Conservation (phyloP, 2,329 filamentous ascomycete genomes). For the Emergomyces pasteurianus region DNA sequence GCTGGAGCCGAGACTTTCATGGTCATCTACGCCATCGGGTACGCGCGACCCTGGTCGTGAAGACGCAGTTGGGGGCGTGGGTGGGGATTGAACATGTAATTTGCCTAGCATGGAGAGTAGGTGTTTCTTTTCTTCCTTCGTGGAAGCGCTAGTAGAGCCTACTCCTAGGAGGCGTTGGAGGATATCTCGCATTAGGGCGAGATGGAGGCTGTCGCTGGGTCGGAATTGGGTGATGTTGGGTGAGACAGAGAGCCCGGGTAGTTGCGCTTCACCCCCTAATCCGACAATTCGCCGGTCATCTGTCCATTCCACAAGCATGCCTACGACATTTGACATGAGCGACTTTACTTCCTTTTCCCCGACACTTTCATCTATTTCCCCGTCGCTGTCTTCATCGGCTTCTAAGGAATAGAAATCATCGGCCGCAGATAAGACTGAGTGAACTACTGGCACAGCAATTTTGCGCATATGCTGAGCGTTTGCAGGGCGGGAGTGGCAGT, state of each 20-base stretch:
- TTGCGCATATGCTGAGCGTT: conserved; percentile 73
- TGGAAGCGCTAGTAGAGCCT: conserved; percentile 23
- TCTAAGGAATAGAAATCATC: conserved; percentile 59
- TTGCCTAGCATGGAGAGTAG: conserved; percentile 69
- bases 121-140: conserved; percentile 71
- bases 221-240: conserved; percentile 25
- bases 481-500: conserved; percentile 71
- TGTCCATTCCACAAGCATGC: conserved; percentile 80
- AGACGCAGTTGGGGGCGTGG: conserved; percentile 42
- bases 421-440: conserved; percentile 49
- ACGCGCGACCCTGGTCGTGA: conserved; percentile 26
- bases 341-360: conserved; percentile 44
- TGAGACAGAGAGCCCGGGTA: conserved; percentile 38
- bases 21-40: conserved; percentile 50
- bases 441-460: conserved; percentile 62
- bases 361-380: conserved; percentile 65
- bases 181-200: conserved; percentile 65
- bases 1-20: conserved; percentile 44
- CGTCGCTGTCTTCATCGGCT: conserved; percentile 60
- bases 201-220: conserved; percentile 66
- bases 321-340: conserved; percentile 64
- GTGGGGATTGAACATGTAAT: conserved; percentile 61
- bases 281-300: conserved; percentile 69
- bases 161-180: conserved; percentile 57
- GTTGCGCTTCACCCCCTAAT: conserved; percentile 39